A percentile compares a stretch with the other conserved stretches of the same genome.
These are phyloP conservation scores for Actinomortierella ambigua DNA, from an alignment of 371 early-diverging fungal species.

Conservation along the genomic window DNA sequence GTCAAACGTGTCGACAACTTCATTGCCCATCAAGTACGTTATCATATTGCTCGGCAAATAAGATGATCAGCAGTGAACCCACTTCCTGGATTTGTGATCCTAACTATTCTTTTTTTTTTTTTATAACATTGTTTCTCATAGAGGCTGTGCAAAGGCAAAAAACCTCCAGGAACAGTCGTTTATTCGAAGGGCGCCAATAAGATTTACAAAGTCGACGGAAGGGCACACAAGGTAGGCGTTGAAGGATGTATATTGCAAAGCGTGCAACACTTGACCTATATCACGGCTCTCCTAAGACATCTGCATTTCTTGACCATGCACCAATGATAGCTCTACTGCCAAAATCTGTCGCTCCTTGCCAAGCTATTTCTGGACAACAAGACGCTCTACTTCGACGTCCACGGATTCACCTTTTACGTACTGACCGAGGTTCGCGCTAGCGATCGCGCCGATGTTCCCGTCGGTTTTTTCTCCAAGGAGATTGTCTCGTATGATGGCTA, in stretches of 20 bases:
- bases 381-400: constrained; percentile 97
- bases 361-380: constrained; percentile 98
- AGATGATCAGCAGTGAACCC: background rate
- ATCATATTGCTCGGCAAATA: background rate
- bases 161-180: constrained; percentile 90
- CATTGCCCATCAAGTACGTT: constrained; percentile 38
- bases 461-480: constrained; percentile 79
- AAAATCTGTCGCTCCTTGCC: constrained; percentile 93
- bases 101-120: constrained; percentile 10
- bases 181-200: constrained; percentile 80
- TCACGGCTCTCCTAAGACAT: constrained; percentile 51
- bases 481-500: constrained; percentile 78
- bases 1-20: constrained; percentile 60
- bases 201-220: constrained; percentile 93
- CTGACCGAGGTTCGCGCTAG: constrained; percentile 71
- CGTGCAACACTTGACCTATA: background rate
- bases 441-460: constrained; percentile 54
- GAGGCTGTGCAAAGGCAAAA: constrained; percentile 62
- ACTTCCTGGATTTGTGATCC: background rate
- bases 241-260: background rate
- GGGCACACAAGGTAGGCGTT: constrained; percentile 69
- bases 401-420: constrained; percentile 97
- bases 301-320: constrained; percentile 23
- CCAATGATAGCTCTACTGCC: constrained; percentile 95
- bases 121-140: constrained; percentile 13